phyloP scores from a whole-genome alignment of 176 grass and related monocot species.

The Puya raimondii region DNA sequence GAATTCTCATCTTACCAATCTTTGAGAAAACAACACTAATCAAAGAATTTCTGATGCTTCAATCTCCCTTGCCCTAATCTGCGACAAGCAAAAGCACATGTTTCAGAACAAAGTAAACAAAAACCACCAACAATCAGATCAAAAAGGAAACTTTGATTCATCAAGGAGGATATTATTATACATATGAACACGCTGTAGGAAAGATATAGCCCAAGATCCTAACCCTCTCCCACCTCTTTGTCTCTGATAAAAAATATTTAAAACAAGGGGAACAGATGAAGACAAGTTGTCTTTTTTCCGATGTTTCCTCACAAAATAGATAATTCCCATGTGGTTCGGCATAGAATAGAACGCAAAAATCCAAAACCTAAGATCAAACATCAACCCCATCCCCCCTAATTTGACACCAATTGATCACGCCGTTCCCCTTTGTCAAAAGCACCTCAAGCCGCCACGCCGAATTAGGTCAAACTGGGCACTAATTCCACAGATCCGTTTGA shows the following conservation, averaged over 20 bases:
- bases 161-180: background rate
- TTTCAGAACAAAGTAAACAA: background rate
- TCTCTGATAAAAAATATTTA: too few species aligned
- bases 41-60: background rate
- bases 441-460: too few species aligned
- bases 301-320: background rate
- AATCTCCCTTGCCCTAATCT: background rate
- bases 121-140: background rate
- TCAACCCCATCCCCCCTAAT: background rate
- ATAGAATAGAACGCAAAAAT: background rate
- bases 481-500: too few species aligned
- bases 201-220: background rate
- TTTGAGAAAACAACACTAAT: background rate
- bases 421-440: too few species aligned
- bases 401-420: background rate
- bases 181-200: background rate
- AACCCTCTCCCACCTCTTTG: background rate
- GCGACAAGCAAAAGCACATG: background rate
- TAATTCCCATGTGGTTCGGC: background rate
- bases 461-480: too few species aligned
- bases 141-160: background rate
- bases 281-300: background rate
- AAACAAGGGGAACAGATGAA: background rate
- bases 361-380: background rate
- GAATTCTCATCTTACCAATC: slow-evolving; percentile 9